Base-by-base conservation (phyloP, 179 eudicot genomes). In the Nepenthes alata region DNA sequence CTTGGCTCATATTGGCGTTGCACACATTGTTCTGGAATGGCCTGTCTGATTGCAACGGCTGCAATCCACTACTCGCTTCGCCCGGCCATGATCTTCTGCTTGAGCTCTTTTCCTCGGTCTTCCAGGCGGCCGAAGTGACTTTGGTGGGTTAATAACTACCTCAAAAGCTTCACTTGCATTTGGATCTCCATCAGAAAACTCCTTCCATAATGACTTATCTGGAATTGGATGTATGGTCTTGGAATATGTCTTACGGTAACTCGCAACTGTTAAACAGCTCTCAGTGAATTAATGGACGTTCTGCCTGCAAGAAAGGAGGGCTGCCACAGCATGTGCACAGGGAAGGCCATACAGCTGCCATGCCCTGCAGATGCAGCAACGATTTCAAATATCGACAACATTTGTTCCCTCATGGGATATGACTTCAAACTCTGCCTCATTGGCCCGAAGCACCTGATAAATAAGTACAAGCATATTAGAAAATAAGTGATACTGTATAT, bases 301-400 rank as follows among this genome's bases (percentile, higher is more conserved):
- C 70, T 88, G 96, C 78, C 98, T 82, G 66, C 96, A 86, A 2
- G 95, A 91, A 61, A 88, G 77, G 13, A 91, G 78, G 34, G 98
- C 98, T 25, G 98, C 95, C 52, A 88, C 95, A 11, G 91, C 98
- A 71, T 91, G 98, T 47, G 98, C 96, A 73, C 98, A 91, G 1
- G 98, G 98, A n/a, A 91, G 75, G 35, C 98, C 98, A 56, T 81
- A 89, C 53, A 86, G 70, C 65, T 91, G 96, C 96, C 98, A 91
- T 2, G 91, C 84, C 44, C 89, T 62, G 64, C 98, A 91, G 0
- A 88, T 77, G 63, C 98, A 91, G n/a, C 74, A 76, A 15, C 98
- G 79, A 15, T 76, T 84, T 53, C 87, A 58, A 48, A 91, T 91
- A 61, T 91, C 98, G 16, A 91, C 98, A 62, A 88, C 84, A 47